These are phyloP conservation scores for Triglochin maritima DNA, from an alignment of 106 monocot species.

Conservation along the genomic window DNA sequence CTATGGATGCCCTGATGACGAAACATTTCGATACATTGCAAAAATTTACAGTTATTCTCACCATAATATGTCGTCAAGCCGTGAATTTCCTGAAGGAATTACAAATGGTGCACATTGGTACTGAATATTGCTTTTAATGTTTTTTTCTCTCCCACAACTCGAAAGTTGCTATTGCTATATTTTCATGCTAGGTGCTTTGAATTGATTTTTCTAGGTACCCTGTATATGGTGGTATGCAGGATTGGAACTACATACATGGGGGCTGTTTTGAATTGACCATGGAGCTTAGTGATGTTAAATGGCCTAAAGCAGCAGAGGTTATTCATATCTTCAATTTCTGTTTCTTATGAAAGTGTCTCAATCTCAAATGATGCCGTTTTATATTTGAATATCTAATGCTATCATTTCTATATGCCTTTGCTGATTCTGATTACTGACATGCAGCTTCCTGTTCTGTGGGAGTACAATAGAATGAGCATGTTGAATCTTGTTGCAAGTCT, in stretches of 20 bases:
- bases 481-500: constrained; percentile 79
- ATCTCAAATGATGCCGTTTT: no score
- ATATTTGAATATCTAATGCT: neutral
- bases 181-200: constrained; percentile 1
- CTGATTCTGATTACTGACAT: neutral
- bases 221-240: constrained; percentile 99
- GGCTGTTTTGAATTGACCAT: constrained; percentile 95
- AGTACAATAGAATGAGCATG: constrained; percentile 85
- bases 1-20: constrained; percentile 83
- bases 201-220: constrained; percentile 69
- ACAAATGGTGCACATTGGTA: constrained; percentile 95
- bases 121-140: neutral
- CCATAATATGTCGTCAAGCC: constrained; percentile 85
- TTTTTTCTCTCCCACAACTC: neutral
- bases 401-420: neutral
- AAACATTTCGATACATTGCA: constrained; percentile 82
- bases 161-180: neutral
- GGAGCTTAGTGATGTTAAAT: constrained; percentile 91
- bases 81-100: constrained; percentile 86
- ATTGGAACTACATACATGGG: constrained; percentile 98
- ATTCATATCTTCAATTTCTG: neutral
- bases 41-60: constrained; percentile 75
- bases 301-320: constrained; percentile 95
- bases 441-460: constrained; percentile 74
- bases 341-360: neutral